Evolutionary conservation across 306 rosid genomes (phyloP).

Genomic region (Quercus parvula): DNA sequence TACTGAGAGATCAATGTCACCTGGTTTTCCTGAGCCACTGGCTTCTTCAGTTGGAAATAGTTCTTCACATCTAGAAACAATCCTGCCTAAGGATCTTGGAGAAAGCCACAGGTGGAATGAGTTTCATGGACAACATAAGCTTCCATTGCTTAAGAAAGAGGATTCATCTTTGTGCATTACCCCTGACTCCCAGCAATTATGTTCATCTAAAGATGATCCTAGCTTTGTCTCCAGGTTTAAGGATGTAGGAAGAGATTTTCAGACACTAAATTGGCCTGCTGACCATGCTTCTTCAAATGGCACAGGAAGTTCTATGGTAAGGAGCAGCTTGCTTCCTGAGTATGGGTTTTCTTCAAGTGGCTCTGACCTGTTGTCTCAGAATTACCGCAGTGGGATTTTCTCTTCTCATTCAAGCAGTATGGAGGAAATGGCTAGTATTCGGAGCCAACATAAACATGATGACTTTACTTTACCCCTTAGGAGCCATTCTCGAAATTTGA

Average conservation of each 20-base stretch:
- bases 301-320: slow-evolving; percentile 25
- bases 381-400: slow-evolving; percentile 28
- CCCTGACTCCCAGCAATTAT: slow-evolving; percentile 18
- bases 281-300: slow-evolving; percentile 12
- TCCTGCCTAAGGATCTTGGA: slow-evolving; percentile 32
- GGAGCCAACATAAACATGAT: slow-evolving; percentile 27
- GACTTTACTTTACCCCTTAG: slow-evolving; percentile 28
- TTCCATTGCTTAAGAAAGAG: slow-evolving; percentile 31
- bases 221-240: slow-evolving; percentile 17
- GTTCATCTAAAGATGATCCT: slow-evolving; percentile 19
- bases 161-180: slow-evolving; percentile 16
- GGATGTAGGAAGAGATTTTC: slow-evolving; percentile 21
- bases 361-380: slow-evolving; percentile 23
- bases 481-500: slow-evolving; percentile 26
- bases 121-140: slow-evolving; percentile 42
- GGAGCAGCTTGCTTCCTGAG: slow-evolving; percentile 43
- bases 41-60: slow-evolving; percentile 37
- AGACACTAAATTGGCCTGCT: slow-evolving; percentile 2
- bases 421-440: slow-evolving; percentile 40
- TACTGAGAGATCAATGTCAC: slow-evolving; percentile 38
- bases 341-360: slow-evolving; percentile 40
- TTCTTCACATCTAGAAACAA: slow-evolving; percentile 39
- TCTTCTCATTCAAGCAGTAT: slow-evolving; percentile 38
- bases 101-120: slow-evolving; percentile 34
- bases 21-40: slow-evolving; percentile 36